Evolutionary conservation across 1,139 yeast genomes (phyloP), one percentile per base, ranked within the genome.

Genomic region (Hyphopichia buzzinii): DNA sequence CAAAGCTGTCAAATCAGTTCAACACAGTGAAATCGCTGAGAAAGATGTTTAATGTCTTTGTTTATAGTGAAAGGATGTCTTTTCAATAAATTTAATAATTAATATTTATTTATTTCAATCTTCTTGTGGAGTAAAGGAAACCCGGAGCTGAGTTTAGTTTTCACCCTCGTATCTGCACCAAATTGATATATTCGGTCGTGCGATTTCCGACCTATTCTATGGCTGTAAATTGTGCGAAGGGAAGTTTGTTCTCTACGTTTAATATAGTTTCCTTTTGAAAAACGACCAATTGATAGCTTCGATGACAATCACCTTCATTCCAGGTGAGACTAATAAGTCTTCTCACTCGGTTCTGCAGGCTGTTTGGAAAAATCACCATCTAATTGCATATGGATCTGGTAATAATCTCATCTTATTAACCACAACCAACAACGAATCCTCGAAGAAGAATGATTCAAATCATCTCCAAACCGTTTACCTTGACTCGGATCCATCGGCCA

Each of bases 371-470:
- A 70, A 71, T 15, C 79, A 78, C 42, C 75, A 81, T 38, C 61
- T 89, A 7, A 63, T 85, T 19, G 83, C 81, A 0, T 90, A 90
- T 54, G 86, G 92, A 37, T 86, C 96, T 2, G 97, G 96, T 1
- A 88, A 89, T 60, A 89, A 88, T 55, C 63, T 90, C 47, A 84
- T 89, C 31, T 72, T 89, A 12, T 52, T 55, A 26, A 50, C 58
- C 27, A 47, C 51, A 23, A 50, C 58, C 11, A 35, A 8, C 4
- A 19, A 22, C n/a, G 17, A 17, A 8, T n/a, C 11, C 4, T 7
- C 33, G 8, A 24, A 27, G 12, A 5, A 12, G 30, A 7, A 4
- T 12, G 17, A 26, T 12, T 16, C 13, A 4, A 17, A 12, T 43
- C 53, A 83, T 44, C 62, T 89, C 16, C 97, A 90, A 54, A 89